Conservation (phyloP, 805 yeast genomes). For the Zygotorulaspora danielsina region DNA sequence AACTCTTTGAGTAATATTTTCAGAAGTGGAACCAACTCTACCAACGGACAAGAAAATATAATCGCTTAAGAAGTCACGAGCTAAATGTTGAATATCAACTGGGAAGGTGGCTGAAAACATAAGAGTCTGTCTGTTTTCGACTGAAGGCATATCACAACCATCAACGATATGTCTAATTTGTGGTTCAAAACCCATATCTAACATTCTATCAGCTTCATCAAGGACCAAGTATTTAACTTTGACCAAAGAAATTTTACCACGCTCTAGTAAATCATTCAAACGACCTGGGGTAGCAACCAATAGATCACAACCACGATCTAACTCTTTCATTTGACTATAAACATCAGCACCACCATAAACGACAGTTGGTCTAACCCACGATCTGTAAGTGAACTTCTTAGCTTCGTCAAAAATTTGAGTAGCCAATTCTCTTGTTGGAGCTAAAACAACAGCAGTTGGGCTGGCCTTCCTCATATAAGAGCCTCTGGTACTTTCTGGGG, state of each 20-base stretch:
- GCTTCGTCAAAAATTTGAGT: constrained; percentile 96
- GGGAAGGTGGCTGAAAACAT: constrained; percentile 99
- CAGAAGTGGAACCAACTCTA: constrained; percentile 98
- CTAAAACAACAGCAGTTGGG: constrained; percentile 93
- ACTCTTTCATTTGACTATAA: constrained; percentile 76
- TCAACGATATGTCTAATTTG: constrained; percentile 98
- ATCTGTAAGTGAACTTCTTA: constrained; percentile 91
- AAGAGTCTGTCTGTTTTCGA: constrained; percentile 86
- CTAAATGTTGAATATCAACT: constrained; percentile 91
- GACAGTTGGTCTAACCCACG: constrained; percentile 96
- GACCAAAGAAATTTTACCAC: constrained; percentile 85
- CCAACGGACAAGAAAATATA: constrained; percentile 96
- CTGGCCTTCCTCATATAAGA: constrained; percentile 68
- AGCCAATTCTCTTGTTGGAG: constrained; percentile 99
- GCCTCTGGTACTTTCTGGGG: constrained; percentile 38
- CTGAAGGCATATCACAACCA: constrained; percentile 96
- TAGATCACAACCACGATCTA: constrained; percentile 91
- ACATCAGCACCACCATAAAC: constrained; percentile 99
- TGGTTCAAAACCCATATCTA: constrained; percentile 99
- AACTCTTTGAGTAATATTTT: constrained; percentile 93
- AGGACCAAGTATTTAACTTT: constrained; percentile 91
- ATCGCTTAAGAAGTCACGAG: constrained; percentile 93
- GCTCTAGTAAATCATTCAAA: constrained; percentile 89
- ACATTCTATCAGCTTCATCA: constrained; percentile 99
- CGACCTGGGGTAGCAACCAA: constrained; percentile 99